phyloP scores from a whole-genome alignment of 257 asterid species.

The Rubia yunnanensis region DNA sequence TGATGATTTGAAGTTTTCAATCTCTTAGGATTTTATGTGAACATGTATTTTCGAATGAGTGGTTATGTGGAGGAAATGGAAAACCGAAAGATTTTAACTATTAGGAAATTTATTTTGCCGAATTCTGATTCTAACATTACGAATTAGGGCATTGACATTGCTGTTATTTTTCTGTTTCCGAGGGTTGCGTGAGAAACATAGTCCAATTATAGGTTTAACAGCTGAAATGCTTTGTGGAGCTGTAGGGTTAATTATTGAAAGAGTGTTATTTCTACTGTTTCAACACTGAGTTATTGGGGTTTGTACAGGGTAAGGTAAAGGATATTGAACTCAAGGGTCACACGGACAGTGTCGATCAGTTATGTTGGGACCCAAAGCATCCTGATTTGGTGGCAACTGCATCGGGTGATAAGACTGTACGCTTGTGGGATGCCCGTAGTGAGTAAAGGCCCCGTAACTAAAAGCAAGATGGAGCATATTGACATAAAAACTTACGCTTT shows the following conservation, averaged over 20 bases:
- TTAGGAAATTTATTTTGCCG: not conserved
- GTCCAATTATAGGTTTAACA: not conserved
- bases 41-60: not conserved
- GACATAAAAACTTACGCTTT: not conserved
- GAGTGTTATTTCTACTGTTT: not conserved
- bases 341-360: conserved; percentile 93
- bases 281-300: conserved; percentile 3
- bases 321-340: conserved; percentile 94
- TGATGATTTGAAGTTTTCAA: not conserved
- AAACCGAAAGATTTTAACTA: too few relatives aligned
- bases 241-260: not conserved
- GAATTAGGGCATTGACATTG: not conserved
- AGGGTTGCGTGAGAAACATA: not conserved
- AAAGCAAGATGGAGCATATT: not conserved
- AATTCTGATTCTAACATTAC: not conserved
- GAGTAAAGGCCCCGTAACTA: conserved; percentile 23
- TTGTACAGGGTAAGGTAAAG: conserved; percentile 71
- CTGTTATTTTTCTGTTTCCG: not conserved
- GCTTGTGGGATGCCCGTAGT: conserved; percentile 99
- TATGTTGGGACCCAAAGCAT: conserved; percentile 99
- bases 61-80: too few relatives aligned
- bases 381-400: conserved; percentile 96
- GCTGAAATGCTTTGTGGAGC: not conserved
- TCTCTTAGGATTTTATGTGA: too few relatives aligned
- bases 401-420: conserved; percentile 96